Base-by-base conservation (phyloP, 176 grass and related monocot species). In the Musa itinerans region DNA sequence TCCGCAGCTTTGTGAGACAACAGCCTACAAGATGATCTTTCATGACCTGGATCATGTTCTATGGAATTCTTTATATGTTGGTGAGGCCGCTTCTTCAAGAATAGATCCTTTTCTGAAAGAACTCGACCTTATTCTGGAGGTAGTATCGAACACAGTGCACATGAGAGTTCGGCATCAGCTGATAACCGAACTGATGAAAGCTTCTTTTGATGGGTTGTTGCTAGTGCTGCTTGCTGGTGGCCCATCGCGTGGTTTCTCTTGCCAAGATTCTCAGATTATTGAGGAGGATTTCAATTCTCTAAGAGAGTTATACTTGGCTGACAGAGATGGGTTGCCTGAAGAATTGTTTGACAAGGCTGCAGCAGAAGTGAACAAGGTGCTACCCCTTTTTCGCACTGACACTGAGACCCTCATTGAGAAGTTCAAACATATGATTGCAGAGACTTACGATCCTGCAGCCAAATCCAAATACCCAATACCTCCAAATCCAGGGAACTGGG, bases 151-250 rank as follows among this genome's bases (percentile, higher is more conserved):
- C 78, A 98, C 74, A 7, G 88, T 93, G 82, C 90, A 98, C 70
- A 85, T 89, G 61, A 90, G 87, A 68, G 80, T 98, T 54, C 83
- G 86, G 66, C 91, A 90, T 76, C 88, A 88, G 50, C 84, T 85
- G 43, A 93, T 98, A 83, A 98, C 90, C 0, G 88, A 90, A 43
- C 81, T 98, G 83, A 93, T 98, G 95, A 98, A 98, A 80, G 90
- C 95, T 13, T 79, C 80, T 53, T 98, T 98, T 87, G 95, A 98
- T 53, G 95, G 90, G 49, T 91, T 98, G 76, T 84, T 98, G 83
- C 80, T 93, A 21, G 95, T 98, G 29, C 88, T 98, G 81, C 87
- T 98, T 76, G 88, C 88, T 19, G 95, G 95, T 61, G 95, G 95
- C 1, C 95, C 95, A 56, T 77, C 85, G 52, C 90, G 90, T 72